Percentiles rank a stretch among this genome's conserved stretches.
Evolutionary conservation across 176 grass and related monocot species (phyloP).

Genomic region (Rhipidocladum racemiflorum): DNA sequence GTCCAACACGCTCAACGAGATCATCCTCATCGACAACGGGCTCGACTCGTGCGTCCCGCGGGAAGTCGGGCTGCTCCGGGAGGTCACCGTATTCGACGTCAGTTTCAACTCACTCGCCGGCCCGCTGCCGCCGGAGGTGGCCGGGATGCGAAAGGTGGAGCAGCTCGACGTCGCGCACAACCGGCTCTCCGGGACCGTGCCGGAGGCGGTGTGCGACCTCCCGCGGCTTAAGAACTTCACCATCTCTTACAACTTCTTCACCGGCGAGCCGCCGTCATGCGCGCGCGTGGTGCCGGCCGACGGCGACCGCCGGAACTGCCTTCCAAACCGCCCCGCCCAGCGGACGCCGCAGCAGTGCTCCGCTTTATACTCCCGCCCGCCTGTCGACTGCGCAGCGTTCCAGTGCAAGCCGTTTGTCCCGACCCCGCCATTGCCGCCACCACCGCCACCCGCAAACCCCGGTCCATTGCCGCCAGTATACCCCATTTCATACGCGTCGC

Average conservation of each 20-base stretch:
- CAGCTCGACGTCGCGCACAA: constrained; percentile 72
- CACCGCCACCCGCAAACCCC: constrained; percentile 42
- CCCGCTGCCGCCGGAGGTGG: constrained; percentile 46
- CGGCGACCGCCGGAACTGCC: constrained; percentile 47
- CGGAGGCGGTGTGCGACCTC: constrained; percentile 40
- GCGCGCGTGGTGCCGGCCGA: constrained; percentile 29
- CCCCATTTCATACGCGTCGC: constrained; percentile 74
- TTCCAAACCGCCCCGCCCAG: constrained; percentile 48
- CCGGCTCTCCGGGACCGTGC: constrained; percentile 30
- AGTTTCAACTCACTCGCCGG: constrained; percentile 56
- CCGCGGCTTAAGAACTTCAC: constrained; percentile 45
- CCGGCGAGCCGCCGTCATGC: constrained; percentile 53
- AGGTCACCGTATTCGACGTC: constrained; percentile 69
- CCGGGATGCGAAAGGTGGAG: constrained; percentile 52
- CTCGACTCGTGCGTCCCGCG: constrained; percentile 54
- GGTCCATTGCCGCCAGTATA: constrained; percentile 70
- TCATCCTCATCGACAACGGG: constrained; percentile 63
- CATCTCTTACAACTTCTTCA: constrained; percentile 47
- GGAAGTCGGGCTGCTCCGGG: constrained; percentile 51
- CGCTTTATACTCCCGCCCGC: constrained; percentile 34
- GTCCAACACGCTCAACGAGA: constrained; percentile 71
- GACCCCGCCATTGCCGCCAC: constrained; percentile 27
- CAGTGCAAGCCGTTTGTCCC: constrained; percentile 53
- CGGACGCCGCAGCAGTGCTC: constrained; percentile 55
- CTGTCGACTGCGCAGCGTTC: constrained; percentile 48